A percentile compares a stretch with the other conserved stretches of the same genome.
Evolutionary conservation across 176 grass and related monocot genomes (phyloP).

Genomic region (Avena atlantica): DNA sequence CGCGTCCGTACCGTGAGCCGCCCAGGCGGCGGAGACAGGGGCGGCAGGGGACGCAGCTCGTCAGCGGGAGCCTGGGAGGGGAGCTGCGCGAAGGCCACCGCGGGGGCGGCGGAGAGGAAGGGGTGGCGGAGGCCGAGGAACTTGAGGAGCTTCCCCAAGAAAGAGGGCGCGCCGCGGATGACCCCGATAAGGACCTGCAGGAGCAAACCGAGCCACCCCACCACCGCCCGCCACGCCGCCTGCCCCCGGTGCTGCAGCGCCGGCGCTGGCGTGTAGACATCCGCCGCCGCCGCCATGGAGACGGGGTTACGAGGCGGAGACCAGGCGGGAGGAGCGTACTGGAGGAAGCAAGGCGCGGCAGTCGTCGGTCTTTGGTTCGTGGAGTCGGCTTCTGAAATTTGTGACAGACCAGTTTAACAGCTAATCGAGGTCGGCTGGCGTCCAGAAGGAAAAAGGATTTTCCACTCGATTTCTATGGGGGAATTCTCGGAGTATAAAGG

Average conservation of each 20-base stretch:
- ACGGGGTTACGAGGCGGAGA: constrained; percentile 33
- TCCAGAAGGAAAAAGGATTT: neutral
- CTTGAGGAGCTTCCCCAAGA: constrained; percentile 52
- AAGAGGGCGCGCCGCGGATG: constrained; percentile 54
- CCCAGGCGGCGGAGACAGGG: constrained; percentile 26
- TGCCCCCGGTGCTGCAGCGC: constrained; percentile 15
- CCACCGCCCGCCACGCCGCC: constrained; percentile 56
- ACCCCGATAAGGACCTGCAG: constrained; percentile 65
- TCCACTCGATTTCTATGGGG: neutral
- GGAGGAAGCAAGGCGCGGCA: constrained; percentile 35
- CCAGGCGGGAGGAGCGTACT: constrained; percentile 5
- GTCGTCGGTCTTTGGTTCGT: neutral
- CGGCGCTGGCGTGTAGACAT: constrained; percentile 20
- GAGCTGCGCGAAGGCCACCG: constrained; percentile 64
- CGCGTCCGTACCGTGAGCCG: constrained; percentile 55
- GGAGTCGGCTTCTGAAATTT: constrained; percentile 23
- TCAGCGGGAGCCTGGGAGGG: constrained; percentile 50
- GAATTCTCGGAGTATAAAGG: too few relatives aligned
- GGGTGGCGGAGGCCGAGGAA: constrained; percentile 43
- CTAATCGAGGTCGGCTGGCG: neutral
- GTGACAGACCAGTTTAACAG: constrained; percentile 4
- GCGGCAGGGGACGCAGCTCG: neutral
- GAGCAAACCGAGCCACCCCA: constrained; percentile 60
- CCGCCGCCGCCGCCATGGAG: constrained; percentile 41
- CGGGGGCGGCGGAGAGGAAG: constrained; percentile 46